Conservation (phyloP, 108 stramenopile species). For the Discostella pseudostelligera region DNA sequence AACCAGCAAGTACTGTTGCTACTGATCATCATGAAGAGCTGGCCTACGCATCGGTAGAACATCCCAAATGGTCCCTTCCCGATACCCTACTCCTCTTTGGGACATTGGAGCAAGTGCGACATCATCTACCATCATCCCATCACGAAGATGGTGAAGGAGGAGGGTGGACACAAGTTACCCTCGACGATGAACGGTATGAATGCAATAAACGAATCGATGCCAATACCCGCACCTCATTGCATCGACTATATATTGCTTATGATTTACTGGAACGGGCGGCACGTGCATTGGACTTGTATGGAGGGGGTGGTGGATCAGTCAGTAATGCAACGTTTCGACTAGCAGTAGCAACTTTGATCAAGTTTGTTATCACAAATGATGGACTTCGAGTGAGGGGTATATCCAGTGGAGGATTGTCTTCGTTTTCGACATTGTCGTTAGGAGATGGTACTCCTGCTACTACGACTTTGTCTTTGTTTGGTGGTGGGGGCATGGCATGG, state of each 20-base stretch:
- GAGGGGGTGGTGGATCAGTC: neutral
- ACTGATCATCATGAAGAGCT: neutral
- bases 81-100: slow-evolving; percentile 33
- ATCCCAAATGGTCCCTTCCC: slow-evolving; percentile 29
- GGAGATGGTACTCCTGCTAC: neutral
- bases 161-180: slow-evolving; percentile 13
- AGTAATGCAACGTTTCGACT: slow-evolving; percentile 6
- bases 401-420: slow-evolving; percentile 3
- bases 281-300: slow-evolving; percentile 6
- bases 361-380: slow-evolving; percentile 19
- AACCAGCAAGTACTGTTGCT: neutral
- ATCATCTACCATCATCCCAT: neutral
- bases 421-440: slow-evolving; percentile 3
- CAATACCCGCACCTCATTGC: slow-evolving; percentile 6
- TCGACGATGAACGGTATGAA: slow-evolving; percentile 16
- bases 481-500: neutral
- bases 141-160: neutral
- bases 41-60: slow-evolving; percentile 4
- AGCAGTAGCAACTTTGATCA: slow-evolving; percentile 19
- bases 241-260: slow-evolving; percentile 32
- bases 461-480: neutral
- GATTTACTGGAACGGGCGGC: slow-evolving; percentile 23
- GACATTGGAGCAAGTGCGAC: slow-evolving; percentile 23
- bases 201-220: slow-evolving; percentile 16
- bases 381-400: slow-evolving; percentile 30